Evolutionary conservation across 371 early-diverging fungal genomes (phyloP), one percentile per base, ranked within the genome.

Genomic region (Chytridiales sp.): DNA sequence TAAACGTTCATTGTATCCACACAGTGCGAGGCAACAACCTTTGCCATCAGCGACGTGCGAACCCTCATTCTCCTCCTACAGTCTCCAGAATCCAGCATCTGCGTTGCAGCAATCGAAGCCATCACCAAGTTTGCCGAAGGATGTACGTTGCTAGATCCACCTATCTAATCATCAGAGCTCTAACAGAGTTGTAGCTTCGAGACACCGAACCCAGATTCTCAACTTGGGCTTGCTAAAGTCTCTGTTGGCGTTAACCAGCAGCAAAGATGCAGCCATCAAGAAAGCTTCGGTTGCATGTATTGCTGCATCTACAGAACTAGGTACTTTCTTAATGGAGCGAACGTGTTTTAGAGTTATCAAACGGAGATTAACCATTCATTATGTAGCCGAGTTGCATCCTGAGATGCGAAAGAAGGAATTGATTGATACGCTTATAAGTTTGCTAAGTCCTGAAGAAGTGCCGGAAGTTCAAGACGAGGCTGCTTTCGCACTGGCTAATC

Each of bases 391-490:
- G 32, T 43, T 68, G 13, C 74, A 72, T 50, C 69, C 66, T 8
- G 78, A 77, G 22, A 69, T 80, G 68, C 56, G 77, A 29, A 49
- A 62, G 49, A 54, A 52, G 46, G 77, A 80, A 19, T 52, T 77
- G 6, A 64, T 77, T 15, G 59, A 64, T 11, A 48, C 57, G 8
- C 44, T 80, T 21, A 67, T 80, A 26, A 17, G 41, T 2, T 59
- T 77, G 2, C 54, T 77, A 21, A 39, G 41, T 1, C 38, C 54
- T 11, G 75, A 77, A 22, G 73, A 77, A 57, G 50, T 62, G 4
- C 69, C 72, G 1, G 80, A 80, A 61, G 72, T 77, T 15, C 75
- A 73, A 48, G 80, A 80, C 40, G 80, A 80, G 41, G 77, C 80
- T 13, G 78, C 80, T 3, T 75, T 77, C 49, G 69, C 72, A 6